A percentile compares a stretch with the other conserved stretches of the same genome.
Conservation (phyloP, 192 early-diverging fungal species). For the Pilobolus umbonatus region DNA sequence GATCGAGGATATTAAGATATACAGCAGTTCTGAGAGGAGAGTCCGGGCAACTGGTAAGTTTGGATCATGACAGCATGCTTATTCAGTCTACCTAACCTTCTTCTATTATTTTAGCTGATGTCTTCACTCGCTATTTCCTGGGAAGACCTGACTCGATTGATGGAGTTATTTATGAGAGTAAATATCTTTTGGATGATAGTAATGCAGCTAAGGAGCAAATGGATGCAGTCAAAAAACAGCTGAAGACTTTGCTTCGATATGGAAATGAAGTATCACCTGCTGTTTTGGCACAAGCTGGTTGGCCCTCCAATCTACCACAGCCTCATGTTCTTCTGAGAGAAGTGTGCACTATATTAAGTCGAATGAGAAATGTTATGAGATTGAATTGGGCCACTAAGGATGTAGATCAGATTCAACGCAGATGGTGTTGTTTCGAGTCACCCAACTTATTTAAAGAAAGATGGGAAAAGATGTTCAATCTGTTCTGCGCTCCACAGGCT, state of each 20-base stretch:
- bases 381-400: slow-evolving; percentile 62
- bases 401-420: slow-evolving; percentile 56
- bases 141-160: slow-evolving; percentile 52
- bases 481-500: slow-evolving; percentile 60
- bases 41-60: slow-evolving; percentile 77
- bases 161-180: slow-evolving; percentile 64
- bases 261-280: slow-evolving; percentile 23
- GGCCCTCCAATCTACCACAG: slow-evolving; percentile 39
- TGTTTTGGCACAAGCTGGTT: slow-evolving; percentile 23
- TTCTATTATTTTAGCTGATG: slow-evolving; percentile 41
- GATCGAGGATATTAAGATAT: slow-evolving; percentile 83
- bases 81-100: background rate
- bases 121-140: slow-evolving; percentile 65
- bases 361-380: slow-evolving; percentile 69
- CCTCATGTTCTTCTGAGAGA: slow-evolving; percentile 54
- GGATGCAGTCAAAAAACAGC: slow-evolving; percentile 76
- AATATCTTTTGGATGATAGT: slow-evolving; percentile 93
- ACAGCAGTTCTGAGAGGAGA: slow-evolving; percentile 80
- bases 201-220: slow-evolving; percentile 93
- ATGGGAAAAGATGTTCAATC: slow-evolving; percentile 95
- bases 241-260: slow-evolving; percentile 44
- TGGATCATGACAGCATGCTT: background rate
- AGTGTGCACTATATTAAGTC: slow-evolving; percentile 62
- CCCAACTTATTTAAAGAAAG: slow-evolving; percentile 84
- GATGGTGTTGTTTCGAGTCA: slow-evolving; percentile 91